Conservation (phyloP, 805 yeast species). For the Candida dendrica region DNA sequence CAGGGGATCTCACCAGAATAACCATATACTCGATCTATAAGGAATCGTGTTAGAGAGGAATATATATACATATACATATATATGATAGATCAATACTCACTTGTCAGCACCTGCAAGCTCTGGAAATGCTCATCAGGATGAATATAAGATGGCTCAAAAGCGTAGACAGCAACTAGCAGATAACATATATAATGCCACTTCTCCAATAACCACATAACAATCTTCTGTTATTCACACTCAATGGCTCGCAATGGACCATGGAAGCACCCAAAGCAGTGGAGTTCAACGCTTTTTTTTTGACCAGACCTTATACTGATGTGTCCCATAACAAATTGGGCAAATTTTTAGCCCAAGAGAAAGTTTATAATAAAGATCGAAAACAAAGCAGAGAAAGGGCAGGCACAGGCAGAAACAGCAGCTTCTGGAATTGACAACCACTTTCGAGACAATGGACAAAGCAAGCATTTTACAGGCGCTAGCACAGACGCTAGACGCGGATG, state of each 20-base stretch:
- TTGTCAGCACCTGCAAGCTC: conserved; percentile 65
- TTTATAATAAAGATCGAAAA: neutral
- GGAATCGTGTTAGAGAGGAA: conserved; percentile 2
- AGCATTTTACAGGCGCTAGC: conserved; percentile 42
- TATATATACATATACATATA: no score
- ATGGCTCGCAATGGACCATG: no score
- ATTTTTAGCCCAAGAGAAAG: neutral
- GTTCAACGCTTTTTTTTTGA: no score
- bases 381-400: neutral
- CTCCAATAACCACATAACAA: conserved; percentile 4
- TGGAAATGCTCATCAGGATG: conserved; percentile 99
- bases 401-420: neutral
- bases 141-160: conserved; percentile 72
- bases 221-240: no score
- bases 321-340: neutral
- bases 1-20: conserved; percentile 57
- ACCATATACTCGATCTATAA: conserved; percentile 25
- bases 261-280: no score
- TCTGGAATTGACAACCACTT: neutral
- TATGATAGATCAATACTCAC: no score
- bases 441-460: conserved; percentile 31
- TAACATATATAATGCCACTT: conserved; percentile 16
- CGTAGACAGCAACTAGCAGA: conserved; percentile 8
- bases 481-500: conserved; percentile 48
- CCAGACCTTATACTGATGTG: no score